A percentile compares a stretch with the other conserved stretches of the same genome.
Evolutionary conservation across 805 yeast genomes (phyloP).

Genomic region (Candida patagonica): DNA sequence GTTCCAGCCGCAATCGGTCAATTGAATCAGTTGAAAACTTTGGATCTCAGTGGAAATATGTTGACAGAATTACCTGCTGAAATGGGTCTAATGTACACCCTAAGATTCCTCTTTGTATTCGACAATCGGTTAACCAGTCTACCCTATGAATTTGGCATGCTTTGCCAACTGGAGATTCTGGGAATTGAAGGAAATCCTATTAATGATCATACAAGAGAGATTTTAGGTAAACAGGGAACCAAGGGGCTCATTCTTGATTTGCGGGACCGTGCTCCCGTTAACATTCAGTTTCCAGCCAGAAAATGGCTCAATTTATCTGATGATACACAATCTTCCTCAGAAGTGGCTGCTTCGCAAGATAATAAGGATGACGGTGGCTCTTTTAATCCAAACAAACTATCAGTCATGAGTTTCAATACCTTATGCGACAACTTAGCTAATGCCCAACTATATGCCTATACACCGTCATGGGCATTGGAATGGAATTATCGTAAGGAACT

Average conservation of each 20-base stretch:
- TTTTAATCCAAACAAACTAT: conserved; percentile 36
- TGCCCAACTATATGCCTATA: conserved; percentile 80
- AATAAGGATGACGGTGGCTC: conserved; percentile 5
- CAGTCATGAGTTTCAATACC: conserved; percentile 80
- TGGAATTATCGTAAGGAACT: conserved; percentile 85
- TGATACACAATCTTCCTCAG: not conserved
- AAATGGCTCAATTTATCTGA: conserved; percentile 61
- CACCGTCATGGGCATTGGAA: conserved; percentile 94
- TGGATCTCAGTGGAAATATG: conserved; percentile 76
- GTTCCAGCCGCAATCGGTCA: conserved; percentile 63
- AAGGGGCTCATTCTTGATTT: conserved; percentile 70
- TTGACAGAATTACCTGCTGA: conserved; percentile 71
- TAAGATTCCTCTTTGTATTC: conserved; percentile 76
- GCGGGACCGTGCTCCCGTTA: conserved; percentile 72
- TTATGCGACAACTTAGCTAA: conserved; percentile 95
- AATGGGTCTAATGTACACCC: conserved; percentile 69
- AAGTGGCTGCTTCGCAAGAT: conserved; percentile 3
- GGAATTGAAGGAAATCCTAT: conserved; percentile 94
- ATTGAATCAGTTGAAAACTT: conserved; percentile 63
- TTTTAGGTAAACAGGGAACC: conserved; percentile 74
- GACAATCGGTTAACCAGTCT: conserved; percentile 71
- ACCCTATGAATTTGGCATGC: conserved; percentile 79
- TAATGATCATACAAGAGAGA: conserved; percentile 51
- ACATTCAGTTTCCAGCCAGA: conserved; percentile 61
- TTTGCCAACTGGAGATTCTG: conserved; percentile 73